Evolutionary conservation across 257 asterid genomes (phyloP).

Genomic region (Craterostigma plantagineum): DNA sequence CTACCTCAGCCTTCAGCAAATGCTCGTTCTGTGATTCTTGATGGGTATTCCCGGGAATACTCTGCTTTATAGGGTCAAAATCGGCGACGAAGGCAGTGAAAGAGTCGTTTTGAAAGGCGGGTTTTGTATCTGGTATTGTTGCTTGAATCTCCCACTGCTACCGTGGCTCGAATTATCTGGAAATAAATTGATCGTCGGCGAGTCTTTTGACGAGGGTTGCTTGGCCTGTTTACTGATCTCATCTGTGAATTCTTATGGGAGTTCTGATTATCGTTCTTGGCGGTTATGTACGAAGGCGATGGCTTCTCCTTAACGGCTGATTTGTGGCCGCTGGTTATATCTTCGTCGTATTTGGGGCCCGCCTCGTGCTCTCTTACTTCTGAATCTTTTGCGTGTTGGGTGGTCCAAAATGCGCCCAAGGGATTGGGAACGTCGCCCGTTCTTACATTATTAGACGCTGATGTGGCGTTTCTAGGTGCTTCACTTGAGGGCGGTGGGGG

Average conservation of each 20-base stretch:
- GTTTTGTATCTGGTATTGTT: conserved; percentile 28
- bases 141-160: conserved; percentile 24
- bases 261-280: conserved; percentile 13
- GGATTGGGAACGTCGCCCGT: conserved; percentile 30
- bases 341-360: conserved; percentile 65
- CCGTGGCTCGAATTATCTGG: conserved; percentile 22
- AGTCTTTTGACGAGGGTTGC: conserved; percentile 19
- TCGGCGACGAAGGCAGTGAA: conserved; percentile 66
- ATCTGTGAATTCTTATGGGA: conserved; percentile 17
- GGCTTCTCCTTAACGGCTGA: conserved; percentile 28
- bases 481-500: conserved; percentile 73
- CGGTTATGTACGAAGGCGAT: conserved; percentile 12
- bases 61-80: too few relatives aligned
- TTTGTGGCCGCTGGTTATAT: conserved; percentile 9
- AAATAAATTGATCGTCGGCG: conserved; percentile 23
- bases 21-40: conserved; percentile 41
- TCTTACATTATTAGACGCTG: conserved; percentile 27
- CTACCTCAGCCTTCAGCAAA: conserved; percentile 48
- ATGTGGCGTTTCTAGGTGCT: conserved; percentile 30
- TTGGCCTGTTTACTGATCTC: conserved; percentile 16
- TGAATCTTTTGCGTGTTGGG: conserved; percentile 61
- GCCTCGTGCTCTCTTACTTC: too few relatives aligned
- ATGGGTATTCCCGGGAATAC: too few relatives aligned
- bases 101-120: conserved; percentile 29
- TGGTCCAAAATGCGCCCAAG: conserved; percentile 84